Percentiles rank a stretch among this genome's conserved stretches.
Conservation (phyloP, 2,329 filamentous ascomycete species). For the Ophiocordyceps camponoti-rufipedis region DNA sequence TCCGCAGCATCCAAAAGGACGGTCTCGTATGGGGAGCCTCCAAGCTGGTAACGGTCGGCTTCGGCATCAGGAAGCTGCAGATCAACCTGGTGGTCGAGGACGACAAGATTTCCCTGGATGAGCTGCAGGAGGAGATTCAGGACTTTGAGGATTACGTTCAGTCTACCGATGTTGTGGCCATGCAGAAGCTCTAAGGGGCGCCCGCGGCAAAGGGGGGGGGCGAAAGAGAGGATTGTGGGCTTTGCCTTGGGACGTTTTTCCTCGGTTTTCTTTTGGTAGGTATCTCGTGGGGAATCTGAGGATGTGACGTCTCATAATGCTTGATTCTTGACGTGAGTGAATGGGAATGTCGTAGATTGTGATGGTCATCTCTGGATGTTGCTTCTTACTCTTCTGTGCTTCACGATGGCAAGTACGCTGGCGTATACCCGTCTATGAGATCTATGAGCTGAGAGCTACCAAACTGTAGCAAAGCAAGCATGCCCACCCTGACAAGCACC, state of each 20-base stretch:
- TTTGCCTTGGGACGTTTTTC: neutral
- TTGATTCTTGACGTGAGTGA: too few relatives aligned
- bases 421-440: too few relatives aligned
- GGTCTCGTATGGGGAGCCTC: slow-evolving; percentile 92
- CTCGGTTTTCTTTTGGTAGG: neutral
- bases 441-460: too few relatives aligned
- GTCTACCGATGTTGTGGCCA: slow-evolving; percentile 77
- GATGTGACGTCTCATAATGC: too few relatives aligned
- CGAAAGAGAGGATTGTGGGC: too few relatives aligned
- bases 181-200: slow-evolving; percentile 71
- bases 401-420: too few relatives aligned
- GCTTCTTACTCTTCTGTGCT: too few relatives aligned
- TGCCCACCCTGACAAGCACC: too few relatives aligned
- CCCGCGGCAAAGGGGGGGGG: too few relatives aligned
- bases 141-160: slow-evolving; percentile 91
- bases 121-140: slow-evolving; percentile 69
- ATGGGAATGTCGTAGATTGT: too few relatives aligned
- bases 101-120: slow-evolving; percentile 77
- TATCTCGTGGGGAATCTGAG: neutral
- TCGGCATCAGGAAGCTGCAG: slow-evolving; percentile 98
- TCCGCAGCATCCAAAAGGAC: slow-evolving; percentile 74
- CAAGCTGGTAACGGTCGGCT: slow-evolving; percentile 78
- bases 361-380: too few relatives aligned
- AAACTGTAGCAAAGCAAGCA: too few relatives aligned
- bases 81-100: slow-evolving; percentile 97